Evolutionary conservation across 768 basidiomycete genomes (phyloP).

Genomic region (Lactifluus rugatus): DNA sequence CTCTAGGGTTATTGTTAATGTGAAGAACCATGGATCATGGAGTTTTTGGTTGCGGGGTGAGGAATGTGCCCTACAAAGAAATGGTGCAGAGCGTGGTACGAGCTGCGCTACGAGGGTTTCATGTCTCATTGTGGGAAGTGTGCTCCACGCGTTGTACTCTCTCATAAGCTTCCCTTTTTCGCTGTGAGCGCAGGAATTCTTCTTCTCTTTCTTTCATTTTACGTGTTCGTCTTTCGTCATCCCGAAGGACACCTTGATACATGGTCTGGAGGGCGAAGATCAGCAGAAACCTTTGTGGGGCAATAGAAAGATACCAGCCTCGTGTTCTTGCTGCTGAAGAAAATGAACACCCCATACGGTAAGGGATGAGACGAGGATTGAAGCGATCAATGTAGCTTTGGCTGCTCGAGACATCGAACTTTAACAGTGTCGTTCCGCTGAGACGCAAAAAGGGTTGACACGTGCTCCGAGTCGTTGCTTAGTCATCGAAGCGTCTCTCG

Average conservation of each 20-base stretch:
- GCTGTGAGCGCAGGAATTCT: slow-evolving; percentile 49
- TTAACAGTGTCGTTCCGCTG: too few species aligned
- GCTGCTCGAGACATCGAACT: slow-evolving; percentile 59
- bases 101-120: not conserved
- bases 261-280: slow-evolving; percentile 47
- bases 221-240: slow-evolving; percentile 70
- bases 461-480: too few species aligned
- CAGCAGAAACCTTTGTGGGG: not conserved
- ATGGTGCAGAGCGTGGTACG: too few species aligned
- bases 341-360: slow-evolving; percentile 88
- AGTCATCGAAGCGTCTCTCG: too few species aligned
- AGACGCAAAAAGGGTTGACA: too few species aligned
- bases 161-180: slow-evolving; percentile 61
- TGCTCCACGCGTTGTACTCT: slow-evolving; percentile 31
- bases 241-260: slow-evolving; percentile 83
- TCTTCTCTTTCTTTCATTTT: slow-evolving; percentile 62
- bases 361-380: slow-evolving; percentile 51
- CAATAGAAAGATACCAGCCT: slow-evolving; percentile 38
- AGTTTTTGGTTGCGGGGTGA: too few species aligned
- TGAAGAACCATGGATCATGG: too few species aligned
- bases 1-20: too few species aligned
- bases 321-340: slow-evolving; percentile 73
- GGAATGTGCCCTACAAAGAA: not conserved
- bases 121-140: not conserved
- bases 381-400: slow-evolving; percentile 61